A percentile compares a stretch with the other conserved stretches of the same genome.
These are phyloP conservation scores for Tausonia pullulans DNA, from an alignment of 1,284 basidiomycete species.

Conservation along the genomic window DNA sequence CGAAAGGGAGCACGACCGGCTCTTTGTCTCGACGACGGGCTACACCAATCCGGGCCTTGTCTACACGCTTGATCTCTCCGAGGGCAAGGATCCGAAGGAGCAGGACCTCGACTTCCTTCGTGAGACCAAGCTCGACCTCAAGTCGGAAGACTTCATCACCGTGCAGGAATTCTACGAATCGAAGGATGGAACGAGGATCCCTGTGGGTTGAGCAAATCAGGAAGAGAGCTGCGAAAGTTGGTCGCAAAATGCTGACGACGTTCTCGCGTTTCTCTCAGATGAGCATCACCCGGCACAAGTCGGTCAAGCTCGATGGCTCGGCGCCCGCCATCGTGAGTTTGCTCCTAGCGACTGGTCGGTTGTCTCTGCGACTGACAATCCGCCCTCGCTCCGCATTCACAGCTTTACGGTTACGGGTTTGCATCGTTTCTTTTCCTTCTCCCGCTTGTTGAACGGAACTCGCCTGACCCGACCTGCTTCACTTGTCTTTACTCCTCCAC, in stretches of 20 bases:
- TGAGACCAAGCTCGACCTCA: slow-evolving; percentile 32
- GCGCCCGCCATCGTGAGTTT: slow-evolving; percentile 48
- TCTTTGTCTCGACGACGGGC: slow-evolving; percentile 50
- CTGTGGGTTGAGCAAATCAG: slow-evolving; percentile 25
- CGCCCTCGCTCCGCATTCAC: too few species aligned
- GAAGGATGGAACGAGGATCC: slow-evolving; percentile 70
- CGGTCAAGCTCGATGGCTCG: slow-evolving; percentile 58
- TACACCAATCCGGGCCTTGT: slow-evolving; percentile 66
- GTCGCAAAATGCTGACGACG: background rate
- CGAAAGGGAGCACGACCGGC: slow-evolving; percentile 48
- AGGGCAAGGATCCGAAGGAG: slow-evolving; percentile 26
- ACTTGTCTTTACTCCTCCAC: slow-evolving; percentile 41
- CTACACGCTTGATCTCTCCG: slow-evolving; percentile 49
- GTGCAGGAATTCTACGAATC: slow-evolving; percentile 57
- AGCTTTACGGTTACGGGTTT: slow-evolving; percentile 52
- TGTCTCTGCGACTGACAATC: too few species aligned
- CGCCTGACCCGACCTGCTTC: background rate
- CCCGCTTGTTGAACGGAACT: background rate
- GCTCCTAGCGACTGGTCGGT: too few species aligned
- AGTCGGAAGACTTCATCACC: slow-evolving; percentile 57
- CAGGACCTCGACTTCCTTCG: slow-evolving; percentile 11
- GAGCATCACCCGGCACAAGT: slow-evolving; percentile 71
- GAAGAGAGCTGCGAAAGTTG: background rate
- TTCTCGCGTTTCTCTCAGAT: slow-evolving; percentile 34
- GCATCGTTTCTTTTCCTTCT: background rate